These are phyloP conservation scores for Verticillium nubilum DNA, from an alignment of 2,329 filamentous ascomycete genomes.

Conservation along the genomic window DNA sequence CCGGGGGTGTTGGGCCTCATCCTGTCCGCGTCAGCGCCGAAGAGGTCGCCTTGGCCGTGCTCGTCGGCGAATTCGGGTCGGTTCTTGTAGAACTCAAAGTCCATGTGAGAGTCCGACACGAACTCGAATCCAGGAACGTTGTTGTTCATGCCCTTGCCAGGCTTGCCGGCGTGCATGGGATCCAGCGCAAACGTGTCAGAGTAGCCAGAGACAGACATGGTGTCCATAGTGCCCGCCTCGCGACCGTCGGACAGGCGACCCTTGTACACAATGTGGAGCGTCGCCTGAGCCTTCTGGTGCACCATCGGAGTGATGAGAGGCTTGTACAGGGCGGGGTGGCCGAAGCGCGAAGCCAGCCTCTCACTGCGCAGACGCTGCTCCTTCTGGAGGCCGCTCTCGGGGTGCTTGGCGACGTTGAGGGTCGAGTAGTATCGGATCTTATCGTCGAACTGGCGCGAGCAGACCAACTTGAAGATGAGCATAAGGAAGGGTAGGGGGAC, in stretches of 20 bases:
- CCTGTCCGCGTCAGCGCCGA: conserved; percentile 54
- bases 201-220: conserved; percentile 62
- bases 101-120: conserved; percentile 78
- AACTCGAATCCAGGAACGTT: conserved; percentile 75
- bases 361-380: conserved; percentile 54
- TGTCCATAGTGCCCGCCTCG: conserved; percentile 50
- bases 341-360: conserved; percentile 72
- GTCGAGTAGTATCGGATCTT: conserved; percentile 78
- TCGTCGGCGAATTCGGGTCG: conserved; percentile 82
- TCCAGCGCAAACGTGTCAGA: conserved; percentile 79
- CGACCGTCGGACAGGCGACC: conserved; percentile 69
- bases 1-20: conserved; percentile 57
- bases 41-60: conserved; percentile 71
- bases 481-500: conserved; percentile 74
- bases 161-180: conserved; percentile 58
- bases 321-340: conserved; percentile 85
- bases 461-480: conserved; percentile 82
- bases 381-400: conserved; percentile 42
- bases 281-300: conserved; percentile 80
- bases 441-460: conserved; percentile 67
- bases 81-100: conserved; percentile 90
- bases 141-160: conserved; percentile 33
- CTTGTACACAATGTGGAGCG: conserved; percentile 79
- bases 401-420: conserved; percentile 44
- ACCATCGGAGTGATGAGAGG: conserved; percentile 94